Evolutionary conservation across 176 grass and related monocot genomes (phyloP).

Genomic region (Oryza punctata): DNA sequence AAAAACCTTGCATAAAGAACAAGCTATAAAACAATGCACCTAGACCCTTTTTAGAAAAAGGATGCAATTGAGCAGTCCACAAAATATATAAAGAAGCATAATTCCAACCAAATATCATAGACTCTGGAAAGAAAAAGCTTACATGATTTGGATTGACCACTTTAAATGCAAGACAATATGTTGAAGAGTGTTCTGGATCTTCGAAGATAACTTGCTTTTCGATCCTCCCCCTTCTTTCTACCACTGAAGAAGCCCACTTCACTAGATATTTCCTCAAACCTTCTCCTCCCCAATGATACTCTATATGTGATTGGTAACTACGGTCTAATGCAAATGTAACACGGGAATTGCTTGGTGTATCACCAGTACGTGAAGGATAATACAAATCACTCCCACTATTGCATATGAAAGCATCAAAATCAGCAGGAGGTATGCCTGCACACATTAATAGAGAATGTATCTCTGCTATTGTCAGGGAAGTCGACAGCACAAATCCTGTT

Average conservation of each 20-base stretch:
- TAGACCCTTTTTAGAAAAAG: neutral
- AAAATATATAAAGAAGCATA: neutral
- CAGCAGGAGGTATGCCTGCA: conserved; percentile 66
- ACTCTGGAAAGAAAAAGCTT: conserved; percentile 40
- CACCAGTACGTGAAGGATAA: conserved; percentile 62
- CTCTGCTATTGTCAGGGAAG: conserved; percentile 61
- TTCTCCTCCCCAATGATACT: conserved; percentile 93
- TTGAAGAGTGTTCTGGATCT: conserved; percentile 67
- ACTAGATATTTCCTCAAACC: conserved; percentile 85
- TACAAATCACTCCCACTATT: conserved; percentile 97
- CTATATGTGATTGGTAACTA: conserved; percentile 78
- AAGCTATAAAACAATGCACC: neutral
- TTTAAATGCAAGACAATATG: conserved; percentile 75
- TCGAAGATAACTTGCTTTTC: conserved; percentile 74
- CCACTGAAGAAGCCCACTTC: conserved; percentile 65
- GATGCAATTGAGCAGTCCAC: neutral
- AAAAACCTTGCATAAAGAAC: neutral
- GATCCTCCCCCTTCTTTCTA: conserved; percentile 64
- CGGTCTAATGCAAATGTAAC: conserved; percentile 74
- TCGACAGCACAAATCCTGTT: conserved; percentile 57
- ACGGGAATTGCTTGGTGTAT: conserved; percentile 58
- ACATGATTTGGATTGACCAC: conserved; percentile 83
- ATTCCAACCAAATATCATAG: neutral
- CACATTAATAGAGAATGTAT: conserved; percentile 58
- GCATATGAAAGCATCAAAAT: conserved; percentile 97